phyloP scores from a whole-genome alignment of 495 filamentous ascomycete genomes.

The Xylaria scruposa region DNA sequence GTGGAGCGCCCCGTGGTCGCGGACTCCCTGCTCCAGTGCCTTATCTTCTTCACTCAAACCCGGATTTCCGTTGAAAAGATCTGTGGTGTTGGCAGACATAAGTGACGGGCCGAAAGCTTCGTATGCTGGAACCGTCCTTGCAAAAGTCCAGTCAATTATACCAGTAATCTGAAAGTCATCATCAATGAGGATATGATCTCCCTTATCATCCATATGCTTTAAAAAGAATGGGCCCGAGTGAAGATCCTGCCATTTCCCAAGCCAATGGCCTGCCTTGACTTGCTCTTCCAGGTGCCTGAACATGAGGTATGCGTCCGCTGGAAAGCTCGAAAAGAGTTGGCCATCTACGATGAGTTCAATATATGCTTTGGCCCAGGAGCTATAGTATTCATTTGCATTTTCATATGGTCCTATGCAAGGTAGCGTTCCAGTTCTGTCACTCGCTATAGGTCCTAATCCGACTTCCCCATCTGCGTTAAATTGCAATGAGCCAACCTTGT shows the following conservation, averaged over 20 bases:
- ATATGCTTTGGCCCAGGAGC: not conserved
- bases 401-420: not conserved
- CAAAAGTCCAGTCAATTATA: slow-evolving; percentile 9
- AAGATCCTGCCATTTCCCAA: not conserved
- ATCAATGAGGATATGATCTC: not conserved
- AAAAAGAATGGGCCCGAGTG: not conserved
- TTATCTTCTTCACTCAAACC: not conserved
- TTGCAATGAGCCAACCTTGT: not conserved
- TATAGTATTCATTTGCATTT: not conserved
- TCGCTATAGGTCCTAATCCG: not conserved
- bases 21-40: not conserved
- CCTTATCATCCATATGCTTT: not conserved
- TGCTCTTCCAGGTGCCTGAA: not conserved
- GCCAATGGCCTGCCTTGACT: not conserved
- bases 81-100: not conserved
- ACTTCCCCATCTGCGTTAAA: not conserved
- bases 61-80: not conserved
- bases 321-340: not conserved
- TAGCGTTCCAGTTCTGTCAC: not conserved
- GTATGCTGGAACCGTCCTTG: not conserved
- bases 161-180: slow-evolving; percentile 1
- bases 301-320: not conserved
- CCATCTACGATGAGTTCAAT: not conserved
- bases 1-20: not conserved
- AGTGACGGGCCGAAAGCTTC: not conserved